A percentile compares a stretch with the other conserved stretches of the same genome.
phyloP scores from a whole-genome alignment of 2,329 filamentous ascomycete genomes.

The Botrytis byssoidea region DNA sequence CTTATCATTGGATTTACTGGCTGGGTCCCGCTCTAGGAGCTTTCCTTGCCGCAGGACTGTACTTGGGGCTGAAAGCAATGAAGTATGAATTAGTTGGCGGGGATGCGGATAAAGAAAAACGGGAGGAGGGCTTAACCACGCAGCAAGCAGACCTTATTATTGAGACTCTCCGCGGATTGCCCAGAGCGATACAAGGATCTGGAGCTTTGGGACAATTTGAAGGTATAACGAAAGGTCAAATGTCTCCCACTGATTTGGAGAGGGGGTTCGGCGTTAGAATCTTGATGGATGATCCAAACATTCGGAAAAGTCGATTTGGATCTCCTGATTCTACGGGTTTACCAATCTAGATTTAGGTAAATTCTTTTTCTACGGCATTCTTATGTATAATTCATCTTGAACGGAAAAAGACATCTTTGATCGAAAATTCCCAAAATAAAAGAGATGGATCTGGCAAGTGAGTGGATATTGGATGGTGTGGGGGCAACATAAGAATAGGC shows the following conservation, averaged over 20 bases:
- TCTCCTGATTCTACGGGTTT: background rate
- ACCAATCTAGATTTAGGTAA: background rate
- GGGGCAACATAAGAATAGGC: background rate
- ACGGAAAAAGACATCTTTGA: background rate
- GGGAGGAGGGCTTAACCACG: background rate
- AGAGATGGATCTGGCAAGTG: background rate
- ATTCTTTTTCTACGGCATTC: background rate
- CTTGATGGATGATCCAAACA: background rate
- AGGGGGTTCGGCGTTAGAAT: background rate
- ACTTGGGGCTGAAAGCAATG: constrained; percentile 15
- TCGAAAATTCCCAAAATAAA: background rate
- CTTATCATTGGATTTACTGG: constrained; percentile 49
- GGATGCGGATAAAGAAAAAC: constrained; percentile 19
- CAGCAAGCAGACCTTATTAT: constrained; percentile 17
- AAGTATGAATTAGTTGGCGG: constrained; percentile 19
- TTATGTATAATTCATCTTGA: background rate
- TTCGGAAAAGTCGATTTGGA: constrained; percentile 1
- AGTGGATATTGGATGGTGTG: background rate
- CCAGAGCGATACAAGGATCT: background rate
- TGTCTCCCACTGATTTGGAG: background rate
- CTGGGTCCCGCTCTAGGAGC: constrained; percentile 8
- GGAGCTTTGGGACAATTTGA: background rate
- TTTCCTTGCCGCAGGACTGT: constrained; percentile 1
- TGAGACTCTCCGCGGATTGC: constrained; percentile 12
- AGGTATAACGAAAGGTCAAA: background rate